Conservation (phyloP, 2,329 filamentous ascomycete genomes). For the Penicillium psychrosexuale region DNA sequence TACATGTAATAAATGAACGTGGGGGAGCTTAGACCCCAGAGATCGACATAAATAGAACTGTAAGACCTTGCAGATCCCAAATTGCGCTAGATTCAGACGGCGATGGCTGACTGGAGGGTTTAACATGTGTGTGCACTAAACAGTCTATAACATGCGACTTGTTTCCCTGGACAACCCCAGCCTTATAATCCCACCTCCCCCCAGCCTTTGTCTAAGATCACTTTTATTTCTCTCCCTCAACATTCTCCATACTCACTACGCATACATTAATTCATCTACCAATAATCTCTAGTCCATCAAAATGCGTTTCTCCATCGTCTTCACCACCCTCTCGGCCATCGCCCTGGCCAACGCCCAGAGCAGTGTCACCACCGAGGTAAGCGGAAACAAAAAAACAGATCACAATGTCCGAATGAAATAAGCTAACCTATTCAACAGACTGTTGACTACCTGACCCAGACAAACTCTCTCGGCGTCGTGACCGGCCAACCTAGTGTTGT, state of each 20-base stretch:
- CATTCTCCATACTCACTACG: not conserved
- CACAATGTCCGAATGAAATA: not conserved
- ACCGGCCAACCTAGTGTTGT: conserved; percentile 45
- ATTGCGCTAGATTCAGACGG: conserved; percentile 10
- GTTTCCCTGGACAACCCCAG: conserved; percentile 12
- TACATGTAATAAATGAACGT: too few relatives aligned
- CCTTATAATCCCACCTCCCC: conserved; percentile 3
- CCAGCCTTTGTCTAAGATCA: not conserved
- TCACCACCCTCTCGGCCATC: conserved; percentile 45
- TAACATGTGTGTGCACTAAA: not conserved
- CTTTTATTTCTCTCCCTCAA: conserved; percentile 6
- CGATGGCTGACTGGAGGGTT: conserved; percentile 11
- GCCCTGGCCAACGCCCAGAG: conserved; percentile 45
- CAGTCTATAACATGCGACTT: conserved; percentile 2
- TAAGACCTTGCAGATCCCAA: conserved; percentile 21
- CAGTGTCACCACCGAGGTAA: conserved; percentile 21
- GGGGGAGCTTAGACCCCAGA: conserved; percentile 16
- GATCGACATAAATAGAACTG: conserved; percentile 15
- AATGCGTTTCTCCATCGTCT: conserved; percentile 48
- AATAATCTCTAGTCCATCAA: conserved; percentile 25
- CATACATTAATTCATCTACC: not conserved
- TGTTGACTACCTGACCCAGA: conserved; percentile 43
- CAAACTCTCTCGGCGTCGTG: conserved; percentile 50
- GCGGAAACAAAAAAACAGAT: conserved; percentile 2
- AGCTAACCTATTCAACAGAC: conserved; percentile 26